phyloP scores from a whole-genome alignment of 2,329 filamentous ascomycete species.

The Gnomoniopsis sp. region DNA sequence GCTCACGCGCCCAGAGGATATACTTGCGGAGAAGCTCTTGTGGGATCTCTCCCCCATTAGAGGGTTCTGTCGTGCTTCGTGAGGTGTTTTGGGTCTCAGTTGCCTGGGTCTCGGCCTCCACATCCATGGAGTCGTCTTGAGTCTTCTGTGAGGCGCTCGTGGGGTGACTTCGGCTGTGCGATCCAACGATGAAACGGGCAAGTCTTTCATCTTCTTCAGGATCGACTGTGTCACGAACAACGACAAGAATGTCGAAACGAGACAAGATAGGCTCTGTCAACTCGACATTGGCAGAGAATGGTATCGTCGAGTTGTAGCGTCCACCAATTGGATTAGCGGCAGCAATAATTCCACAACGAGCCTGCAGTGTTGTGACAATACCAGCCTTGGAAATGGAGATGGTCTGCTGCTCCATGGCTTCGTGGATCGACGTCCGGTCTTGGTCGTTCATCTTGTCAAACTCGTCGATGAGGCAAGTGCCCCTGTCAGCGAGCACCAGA shows the following conservation, averaged over 20 bases:
- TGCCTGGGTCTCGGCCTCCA: slow-evolving; percentile 48
- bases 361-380: slow-evolving; percentile 95
- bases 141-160: slow-evolving; percentile 44
- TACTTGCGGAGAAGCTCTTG: slow-evolving; percentile 94
- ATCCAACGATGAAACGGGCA: slow-evolving; percentile 91
- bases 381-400: slow-evolving; percentile 99
- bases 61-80: slow-evolving; percentile 19
- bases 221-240: slow-evolving; percentile 93
- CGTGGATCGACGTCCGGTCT: slow-evolving; percentile 95
- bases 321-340: slow-evolving; percentile 96
- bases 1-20: slow-evolving; percentile 90
- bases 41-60: slow-evolving; percentile 69
- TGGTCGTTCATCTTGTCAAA: slow-evolving; percentile 99
- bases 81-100: slow-evolving; percentile 27
- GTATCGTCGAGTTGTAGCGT: slow-evolving; percentile 93
- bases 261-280: slow-evolving; percentile 96
- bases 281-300: slow-evolving; percentile 94
- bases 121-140: slow-evolving; percentile 54
- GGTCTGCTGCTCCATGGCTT: slow-evolving; percentile 99
- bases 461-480: slow-evolving; percentile 95
- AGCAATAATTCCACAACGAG: slow-evolving; percentile 92
- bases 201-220: slow-evolving; percentile 88
- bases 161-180: slow-evolving; percentile 83
- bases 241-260: slow-evolving; percentile 95
- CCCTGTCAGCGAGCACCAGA: slow-evolving; percentile 88